phyloP scores from a whole-genome alignment of 345 rosid species.

The Anacardium occidentale region DNA sequence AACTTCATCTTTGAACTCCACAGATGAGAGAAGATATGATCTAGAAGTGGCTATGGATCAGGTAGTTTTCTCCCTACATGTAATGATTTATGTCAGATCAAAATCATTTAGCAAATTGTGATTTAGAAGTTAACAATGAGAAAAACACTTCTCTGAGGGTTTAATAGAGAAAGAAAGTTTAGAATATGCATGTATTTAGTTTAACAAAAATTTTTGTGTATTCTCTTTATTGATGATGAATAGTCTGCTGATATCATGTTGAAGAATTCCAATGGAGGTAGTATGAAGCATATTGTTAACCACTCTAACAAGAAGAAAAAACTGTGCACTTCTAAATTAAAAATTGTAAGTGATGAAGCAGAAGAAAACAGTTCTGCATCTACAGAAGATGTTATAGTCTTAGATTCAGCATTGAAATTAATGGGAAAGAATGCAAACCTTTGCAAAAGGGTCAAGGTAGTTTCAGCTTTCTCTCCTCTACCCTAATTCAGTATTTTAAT shows the following conservation, averaged over 20 bases:
- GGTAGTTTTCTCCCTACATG: conserved; percentile 12
- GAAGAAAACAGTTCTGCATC: conserved; percentile 42
- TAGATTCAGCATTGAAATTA: conserved; percentile 29
- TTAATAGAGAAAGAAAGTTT: not conserved
- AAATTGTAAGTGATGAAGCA: conserved; percentile 25
- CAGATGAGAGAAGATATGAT: conserved; percentile 15
- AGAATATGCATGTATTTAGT: not conserved
- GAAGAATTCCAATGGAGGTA: conserved; percentile 16
- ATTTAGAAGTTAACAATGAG: not conserved
- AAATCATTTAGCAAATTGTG: not conserved
- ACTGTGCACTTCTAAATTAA: conserved; percentile 21
- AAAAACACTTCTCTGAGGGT: not conserved
- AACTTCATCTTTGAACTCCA: conserved; percentile 23
- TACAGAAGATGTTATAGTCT: conserved; percentile 28
- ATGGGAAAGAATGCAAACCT: conserved; percentile 21
- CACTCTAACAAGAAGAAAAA: conserved; percentile 23
- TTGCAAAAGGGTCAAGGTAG: conserved; percentile 17
- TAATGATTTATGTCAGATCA: not conserved
- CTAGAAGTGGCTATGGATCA: conserved; percentile 19
- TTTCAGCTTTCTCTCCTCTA: conserved; percentile 4
- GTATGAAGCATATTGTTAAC: conserved; percentile 12
- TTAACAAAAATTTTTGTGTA: not conserved
- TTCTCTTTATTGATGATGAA: conserved; percentile 19
- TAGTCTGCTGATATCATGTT: conserved; percentile 36
- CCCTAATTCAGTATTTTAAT: not conserved